A percentile compares a stretch with the other conserved stretches of the same genome.
These are phyloP conservation scores for Syncephalastrum sp. DNA, from an alignment of 371 early-diverging fungal genomes.

Conservation along the genomic window DNA sequence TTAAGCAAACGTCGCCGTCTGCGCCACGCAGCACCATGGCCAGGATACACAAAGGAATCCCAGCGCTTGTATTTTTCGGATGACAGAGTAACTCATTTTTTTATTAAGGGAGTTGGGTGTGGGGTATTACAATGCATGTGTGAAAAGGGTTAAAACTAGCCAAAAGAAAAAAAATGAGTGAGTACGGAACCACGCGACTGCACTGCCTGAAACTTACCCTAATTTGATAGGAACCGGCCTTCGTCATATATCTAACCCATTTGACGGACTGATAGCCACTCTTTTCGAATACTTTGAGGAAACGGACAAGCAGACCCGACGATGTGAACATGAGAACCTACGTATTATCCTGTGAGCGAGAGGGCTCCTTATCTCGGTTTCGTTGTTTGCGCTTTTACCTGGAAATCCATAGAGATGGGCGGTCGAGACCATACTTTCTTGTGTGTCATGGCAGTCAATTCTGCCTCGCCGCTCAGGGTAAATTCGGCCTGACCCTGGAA, in stretches of 20 bases:
- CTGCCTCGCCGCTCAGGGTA: conserved; percentile 71
- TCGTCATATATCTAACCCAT: conserved; percentile 94
- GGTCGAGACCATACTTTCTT: conserved; percentile 88
- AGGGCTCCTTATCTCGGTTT: background rate
- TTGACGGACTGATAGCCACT: conserved; percentile 87
- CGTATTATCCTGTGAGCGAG: background rate
- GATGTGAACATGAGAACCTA: conserved; percentile 80
- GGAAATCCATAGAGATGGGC: conserved; percentile 89
- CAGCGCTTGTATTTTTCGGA: no score
- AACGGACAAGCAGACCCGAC: conserved; percentile 84
- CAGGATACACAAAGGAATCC: no score
- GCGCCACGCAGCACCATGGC: no score
- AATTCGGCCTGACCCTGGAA: conserved; percentile 86
- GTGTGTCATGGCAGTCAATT: conserved; percentile 70
- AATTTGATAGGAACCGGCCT: conserved; percentile 87
- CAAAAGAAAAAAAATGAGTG: no score
- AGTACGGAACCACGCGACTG: no score
- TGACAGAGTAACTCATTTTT: no score
- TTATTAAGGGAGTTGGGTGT: no score
- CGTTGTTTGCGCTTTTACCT: conserved; percentile 35
- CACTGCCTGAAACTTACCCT: conserved; percentile 48
- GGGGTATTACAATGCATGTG: no score
- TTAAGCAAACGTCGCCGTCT: no score
- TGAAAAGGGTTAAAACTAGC: no score
- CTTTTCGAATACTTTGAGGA: conserved; percentile 91